A percentile compares a stretch with the other conserved stretches of the same genome.
phyloP scores from a whole-genome alignment of 2,329 filamentous ascomycete species.

The Fusarium sarcochroum region DNA sequence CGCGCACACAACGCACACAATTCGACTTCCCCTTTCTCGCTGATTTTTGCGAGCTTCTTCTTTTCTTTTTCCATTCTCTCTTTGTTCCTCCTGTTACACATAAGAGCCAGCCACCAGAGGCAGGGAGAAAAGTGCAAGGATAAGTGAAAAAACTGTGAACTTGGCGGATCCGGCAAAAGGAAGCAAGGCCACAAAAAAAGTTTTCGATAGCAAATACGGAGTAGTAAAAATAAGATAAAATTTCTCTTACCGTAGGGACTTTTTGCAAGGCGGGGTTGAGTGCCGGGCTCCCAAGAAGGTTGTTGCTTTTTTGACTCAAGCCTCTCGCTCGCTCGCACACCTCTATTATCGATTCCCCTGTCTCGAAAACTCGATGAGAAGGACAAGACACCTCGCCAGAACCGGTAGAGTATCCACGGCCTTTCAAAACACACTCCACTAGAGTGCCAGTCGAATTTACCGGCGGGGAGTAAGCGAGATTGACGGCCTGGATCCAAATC shows the following conservation, averaged over 20 bases:
- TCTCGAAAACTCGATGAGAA: conserved; percentile 32
- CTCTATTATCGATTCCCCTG: conserved; percentile 36
- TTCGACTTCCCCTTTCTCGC: conserved; percentile 36
- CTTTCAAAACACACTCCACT: conserved; percentile 37
- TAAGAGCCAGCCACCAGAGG: conserved; percentile 32
- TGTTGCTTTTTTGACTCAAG: conserved; percentile 19
- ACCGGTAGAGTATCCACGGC: conserved; percentile 27
- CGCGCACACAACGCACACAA: conserved; percentile 41
- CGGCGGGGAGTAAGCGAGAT: conserved; percentile 55
- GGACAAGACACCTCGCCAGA: conserved; percentile 36
- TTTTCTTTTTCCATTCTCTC: conserved; percentile 34
- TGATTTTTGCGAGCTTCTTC: conserved; percentile 28
- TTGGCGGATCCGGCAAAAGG: conserved; percentile 27
- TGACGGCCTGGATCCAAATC: conserved; percentile 49
- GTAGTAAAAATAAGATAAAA: conserved; percentile 19
- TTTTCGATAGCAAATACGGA: conserved; percentile 22
- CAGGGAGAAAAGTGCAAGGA: conserved; percentile 37
- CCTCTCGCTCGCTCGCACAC: conserved; percentile 13
- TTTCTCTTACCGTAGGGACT: conserved; percentile 15
- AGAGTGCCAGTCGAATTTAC: conserved; percentile 53
- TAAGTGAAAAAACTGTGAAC: conserved; percentile 16
- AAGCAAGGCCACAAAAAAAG: conserved; percentile 28
- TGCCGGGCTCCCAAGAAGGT: conserved; percentile 1
- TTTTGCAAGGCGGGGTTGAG: conserved; percentile 34
- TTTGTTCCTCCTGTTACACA: conserved; percentile 32